Percentiles rank a stretch among this genome's conserved stretches.
Conservation (phyloP, 208 protist genomes). For the Naegleria lovaniensis region DNA sequence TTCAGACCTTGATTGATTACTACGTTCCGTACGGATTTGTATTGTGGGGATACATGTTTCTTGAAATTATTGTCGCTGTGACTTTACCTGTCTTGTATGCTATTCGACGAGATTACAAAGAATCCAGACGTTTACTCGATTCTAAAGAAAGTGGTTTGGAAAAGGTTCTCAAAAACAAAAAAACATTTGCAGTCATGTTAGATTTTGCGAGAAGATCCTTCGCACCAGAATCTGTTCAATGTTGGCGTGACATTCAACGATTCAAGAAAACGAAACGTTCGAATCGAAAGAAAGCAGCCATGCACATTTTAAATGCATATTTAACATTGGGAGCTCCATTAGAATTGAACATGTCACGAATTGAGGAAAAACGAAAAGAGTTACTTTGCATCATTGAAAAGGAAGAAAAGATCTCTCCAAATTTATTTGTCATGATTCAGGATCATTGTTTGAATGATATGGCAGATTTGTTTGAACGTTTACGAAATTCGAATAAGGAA, state of each 20-base stretch:
- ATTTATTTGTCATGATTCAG: not conserved
- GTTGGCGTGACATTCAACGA: not conserved
- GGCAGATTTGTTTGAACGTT: not conserved
- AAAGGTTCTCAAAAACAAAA: not conserved
- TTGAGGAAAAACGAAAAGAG: not conserved
- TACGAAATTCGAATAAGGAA: not conserved
- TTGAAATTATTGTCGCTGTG: not conserved
- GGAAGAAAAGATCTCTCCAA: not conserved
- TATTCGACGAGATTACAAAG: not conserved
- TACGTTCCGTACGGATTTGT: not conserved
- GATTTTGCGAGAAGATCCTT: not conserved
- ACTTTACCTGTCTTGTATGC: not conserved
- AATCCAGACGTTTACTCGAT: not conserved
- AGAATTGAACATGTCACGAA: not conserved
- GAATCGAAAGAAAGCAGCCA: not conserved
- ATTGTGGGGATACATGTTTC: not conserved
- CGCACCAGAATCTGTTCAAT: not conserved
- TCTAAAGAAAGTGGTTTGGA: not conserved
- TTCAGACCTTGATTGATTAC: not conserved
- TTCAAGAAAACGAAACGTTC: not conserved
- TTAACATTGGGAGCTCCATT: not conserved
- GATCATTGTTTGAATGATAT: not conserved
- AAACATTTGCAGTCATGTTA: not conserved
- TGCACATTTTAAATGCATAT: not conserved
- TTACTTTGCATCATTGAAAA: not conserved